Conservation (phyloP, 2,329 filamentous ascomycete species). For the Coniochaeta pulveracea region DNA sequence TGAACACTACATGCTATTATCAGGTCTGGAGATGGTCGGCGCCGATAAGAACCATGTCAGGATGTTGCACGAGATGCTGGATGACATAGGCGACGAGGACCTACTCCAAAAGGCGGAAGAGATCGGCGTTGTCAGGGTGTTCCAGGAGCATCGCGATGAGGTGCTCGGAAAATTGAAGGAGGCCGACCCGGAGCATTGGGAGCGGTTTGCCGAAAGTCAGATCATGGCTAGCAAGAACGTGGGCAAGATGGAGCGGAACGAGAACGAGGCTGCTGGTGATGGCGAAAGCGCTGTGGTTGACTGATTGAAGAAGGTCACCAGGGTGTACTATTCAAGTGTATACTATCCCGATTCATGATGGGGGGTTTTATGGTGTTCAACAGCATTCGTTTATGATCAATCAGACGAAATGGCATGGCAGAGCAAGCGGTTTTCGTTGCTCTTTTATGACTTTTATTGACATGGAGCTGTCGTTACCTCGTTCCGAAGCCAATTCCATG, state of each 20-base stretch:
- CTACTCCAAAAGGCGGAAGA: conserved; percentile 39
- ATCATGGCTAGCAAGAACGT: conserved; percentile 43
- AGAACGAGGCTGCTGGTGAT: background rate
- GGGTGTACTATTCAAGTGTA: too few species aligned
- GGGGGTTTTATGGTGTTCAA: too few species aligned
- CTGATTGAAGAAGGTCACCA: too few species aligned
- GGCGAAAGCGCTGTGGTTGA: conserved; percentile 3
- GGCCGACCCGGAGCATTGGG: conserved; percentile 56
- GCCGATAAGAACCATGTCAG: conserved; percentile 37
- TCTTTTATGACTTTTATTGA: too few species aligned
- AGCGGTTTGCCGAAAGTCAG: conserved; percentile 49
- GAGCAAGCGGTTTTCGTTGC: too few species aligned
- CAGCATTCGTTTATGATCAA: too few species aligned
- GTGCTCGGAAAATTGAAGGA: conserved; percentile 39
- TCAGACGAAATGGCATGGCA: too few species aligned
- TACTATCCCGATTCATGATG: too few species aligned
- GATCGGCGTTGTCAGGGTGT: conserved; percentile 49
- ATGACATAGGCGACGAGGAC: conserved; percentile 49
- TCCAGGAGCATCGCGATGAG: conserved; percentile 44
- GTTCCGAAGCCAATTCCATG: too few species aligned
- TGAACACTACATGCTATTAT: conserved; percentile 38
- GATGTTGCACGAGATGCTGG: conserved; percentile 50
- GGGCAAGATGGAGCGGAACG: background rate
- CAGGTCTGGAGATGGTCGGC: conserved; percentile 35
- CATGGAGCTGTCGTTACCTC: too few species aligned